Conservation (phyloP, 2,329 filamentous ascomycete genomes). For the Diplocarpon rosae region DNA sequence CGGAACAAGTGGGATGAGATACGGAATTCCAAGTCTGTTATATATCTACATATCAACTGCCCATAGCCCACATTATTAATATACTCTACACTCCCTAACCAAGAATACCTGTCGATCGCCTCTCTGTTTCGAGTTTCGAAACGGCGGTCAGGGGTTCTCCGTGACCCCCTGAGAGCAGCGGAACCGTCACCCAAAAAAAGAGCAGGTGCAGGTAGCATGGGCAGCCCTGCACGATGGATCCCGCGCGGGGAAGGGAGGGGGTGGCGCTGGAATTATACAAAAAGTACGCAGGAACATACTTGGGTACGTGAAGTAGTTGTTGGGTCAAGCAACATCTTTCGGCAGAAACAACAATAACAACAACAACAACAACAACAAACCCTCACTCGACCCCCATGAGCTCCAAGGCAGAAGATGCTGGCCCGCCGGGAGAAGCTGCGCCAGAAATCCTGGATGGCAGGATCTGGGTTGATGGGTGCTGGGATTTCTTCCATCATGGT, state of each 20-base stretch:
- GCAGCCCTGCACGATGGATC: too few species aligned
- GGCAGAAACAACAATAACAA: too few species aligned
- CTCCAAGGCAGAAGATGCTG: constrained; percentile 12
- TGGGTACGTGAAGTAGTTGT: too few species aligned
- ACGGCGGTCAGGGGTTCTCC: background rate
- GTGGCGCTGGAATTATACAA: too few species aligned
- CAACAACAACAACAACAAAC: background rate
- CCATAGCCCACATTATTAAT: background rate
- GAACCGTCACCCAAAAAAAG: too few species aligned
- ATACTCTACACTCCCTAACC: background rate
- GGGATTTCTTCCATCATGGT: constrained; percentile 98
- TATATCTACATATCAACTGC: constrained; percentile 1
- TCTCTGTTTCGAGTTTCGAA: constrained; percentile 2
- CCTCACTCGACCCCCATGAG: constrained; percentile 5
- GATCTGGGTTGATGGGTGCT: constrained; percentile 98
- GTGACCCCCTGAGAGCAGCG: too few species aligned
- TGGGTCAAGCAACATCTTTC: too few species aligned
- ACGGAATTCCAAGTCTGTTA: background rate
- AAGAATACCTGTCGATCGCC: background rate
- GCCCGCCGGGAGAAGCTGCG: constrained; percentile 23
- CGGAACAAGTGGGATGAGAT: background rate
- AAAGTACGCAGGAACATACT: too few species aligned
- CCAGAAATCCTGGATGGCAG: constrained; percentile 45
- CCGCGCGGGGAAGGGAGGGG: too few species aligned
- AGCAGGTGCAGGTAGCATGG: too few species aligned